Evolutionary conservation across 345 rosid genomes (phyloP), one percentile per base, ranked within the genome.

Genomic region (Linum tenue): DNA sequence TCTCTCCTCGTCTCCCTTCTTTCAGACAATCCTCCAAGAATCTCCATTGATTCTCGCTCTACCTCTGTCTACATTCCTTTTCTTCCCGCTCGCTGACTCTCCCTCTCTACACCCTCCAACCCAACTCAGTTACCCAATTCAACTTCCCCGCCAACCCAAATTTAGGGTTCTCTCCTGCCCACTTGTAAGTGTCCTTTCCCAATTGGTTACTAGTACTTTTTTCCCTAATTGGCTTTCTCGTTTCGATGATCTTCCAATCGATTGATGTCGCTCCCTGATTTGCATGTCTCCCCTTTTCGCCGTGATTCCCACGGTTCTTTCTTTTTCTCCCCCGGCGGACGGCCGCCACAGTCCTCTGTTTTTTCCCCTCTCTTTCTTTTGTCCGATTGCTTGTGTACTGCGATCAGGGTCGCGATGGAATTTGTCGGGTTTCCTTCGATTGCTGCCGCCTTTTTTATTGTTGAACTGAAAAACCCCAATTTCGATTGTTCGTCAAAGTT

Each of bases 81-180:
- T 37, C 60, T 35, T 56, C 60, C 36, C 60, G 59, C 59, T 14
- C 22, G 5, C 59, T 5, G n/a, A 55, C 31, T 22, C 31, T 22
- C 31, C 31, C 31, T 22, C 31, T 22, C 31, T 22, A 22, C 31
- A 22, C 31, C 31, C 31, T 22, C 31, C 31, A 43, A 7, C 50
- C 50, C 51, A 48, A 48, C 14, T 48, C 14, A 12, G 53, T 48
- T 22, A 22, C 60, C 60, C 35, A 56, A 56, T 56, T 31, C 59
- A 56, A 56, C 37, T 7, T 11, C 60, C 16, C 60, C 38, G 60
- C 38, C 59, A 10, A 10, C 31, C 36, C 38, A n/a, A 57, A 17
- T 57, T 37, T 57, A 57, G 60, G 60, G 60, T 57, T 57, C 10
- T 57, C 10, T 57, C 60, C 60, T 15, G 5, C 3, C 38, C 60